Base-by-base conservation (phyloP, 2,329 filamentous ascomycete species). In the Cercospora sesami region DNA sequence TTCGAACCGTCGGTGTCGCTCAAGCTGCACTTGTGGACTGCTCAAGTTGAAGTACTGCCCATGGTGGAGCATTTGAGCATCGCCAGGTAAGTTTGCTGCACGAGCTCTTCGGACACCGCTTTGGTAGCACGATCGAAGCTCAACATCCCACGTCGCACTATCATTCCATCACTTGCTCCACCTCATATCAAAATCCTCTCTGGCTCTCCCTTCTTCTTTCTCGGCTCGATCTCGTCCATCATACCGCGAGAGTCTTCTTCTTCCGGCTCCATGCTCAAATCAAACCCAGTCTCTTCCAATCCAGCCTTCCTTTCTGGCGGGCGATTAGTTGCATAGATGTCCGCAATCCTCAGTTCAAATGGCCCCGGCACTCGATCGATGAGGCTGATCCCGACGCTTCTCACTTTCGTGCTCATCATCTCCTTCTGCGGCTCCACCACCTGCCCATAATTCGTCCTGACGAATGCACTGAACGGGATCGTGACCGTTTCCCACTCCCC, bases 401-500 rank as follows among this genome's bases (percentile, higher is more conserved):
- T 87, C 31, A 99, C 89, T 79, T 93, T 94, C 75, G 96, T 91
- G 70, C 91, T 88, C 78, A 97, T 81, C 80, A 99, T 90, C 79
- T 96, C 93, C 12, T 90, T 90, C 83, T 98, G 94, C 33, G 95
- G 95, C 82, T 98, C 94, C 5, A 97, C 90, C 1, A 96, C 92
- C 75, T 92, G 89, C 6, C 95, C 95, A 76, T 96, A 88, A 77
- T 97, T 98, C 14, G 95, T 99, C 71, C 95, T 86, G 68, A 99
- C 94, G 80, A 99, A 98, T 72, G 96, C 93, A 74, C 90, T 90
- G 86, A 94, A 95, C 70, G 91, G 91, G 71, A 99, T 90, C 58
- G 96, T 80, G n/a, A 97, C 87, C 1, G 95, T 97, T 84, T 99
- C 94, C 95, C 95, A 99, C 75, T 94, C 86, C 0, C 93, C 93